These are phyloP conservation scores for Breynia disticha DNA, from an alignment of 441 rosid species.

Conservation along the genomic window DNA sequence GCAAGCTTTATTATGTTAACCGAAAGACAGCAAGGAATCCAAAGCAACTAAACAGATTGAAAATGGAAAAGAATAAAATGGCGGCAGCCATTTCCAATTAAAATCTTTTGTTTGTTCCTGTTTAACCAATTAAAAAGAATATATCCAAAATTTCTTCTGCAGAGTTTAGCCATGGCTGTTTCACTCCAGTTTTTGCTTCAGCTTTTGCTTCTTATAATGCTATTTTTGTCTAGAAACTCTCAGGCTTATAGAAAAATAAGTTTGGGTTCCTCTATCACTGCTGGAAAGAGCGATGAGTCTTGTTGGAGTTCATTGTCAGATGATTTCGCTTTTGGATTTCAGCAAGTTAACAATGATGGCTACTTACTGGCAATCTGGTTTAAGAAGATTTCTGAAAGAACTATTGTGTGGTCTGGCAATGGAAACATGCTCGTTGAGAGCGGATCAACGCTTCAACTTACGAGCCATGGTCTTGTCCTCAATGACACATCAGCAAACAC, in stretches of 20 bases:
- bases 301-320: conserved; percentile 29
- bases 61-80: no score
- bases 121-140: no score
- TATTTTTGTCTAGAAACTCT: conserved; percentile 5
- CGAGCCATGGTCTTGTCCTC: conserved; percentile 20
- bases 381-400: conserved; percentile 10
- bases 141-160: no score
- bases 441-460: conserved; percentile 23
- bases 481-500: conserved; percentile 11
- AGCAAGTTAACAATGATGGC: background rate
- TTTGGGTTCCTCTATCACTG: conserved; percentile 17
- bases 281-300: conserved; percentile 3
- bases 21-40: no score
- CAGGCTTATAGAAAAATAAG: conserved; percentile 9
- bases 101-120: no score
- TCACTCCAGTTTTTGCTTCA: background rate
- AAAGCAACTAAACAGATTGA: no score
- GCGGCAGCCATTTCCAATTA: no score
- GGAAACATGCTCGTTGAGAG: conserved; percentile 5
- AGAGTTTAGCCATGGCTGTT: background rate
- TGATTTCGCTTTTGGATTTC: conserved; percentile 34
- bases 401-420: conserved; percentile 31
- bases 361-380: conserved; percentile 17
- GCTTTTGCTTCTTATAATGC: background rate
- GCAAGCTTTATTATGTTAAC: no score